phyloP scores from a whole-genome alignment of 176 grass and related monocot species.

The Bonia amplexicaulis region DNA sequence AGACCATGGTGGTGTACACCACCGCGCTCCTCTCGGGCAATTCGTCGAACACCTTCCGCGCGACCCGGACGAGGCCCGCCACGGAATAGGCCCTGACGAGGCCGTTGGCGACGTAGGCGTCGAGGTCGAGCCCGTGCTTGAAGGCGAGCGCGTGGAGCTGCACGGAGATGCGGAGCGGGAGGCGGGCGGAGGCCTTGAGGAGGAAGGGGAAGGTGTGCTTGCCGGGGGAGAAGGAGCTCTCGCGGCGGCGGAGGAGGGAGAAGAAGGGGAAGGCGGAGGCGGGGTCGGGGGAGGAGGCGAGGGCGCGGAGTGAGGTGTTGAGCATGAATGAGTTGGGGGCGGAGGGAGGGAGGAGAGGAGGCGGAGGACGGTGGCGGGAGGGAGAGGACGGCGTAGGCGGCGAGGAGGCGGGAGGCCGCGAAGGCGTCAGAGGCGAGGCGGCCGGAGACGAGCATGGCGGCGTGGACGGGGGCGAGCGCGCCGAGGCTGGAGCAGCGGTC shows the following conservation, averaged over 20 bases:
- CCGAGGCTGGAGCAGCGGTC: constrained; percentile 18
- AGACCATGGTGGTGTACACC: constrained; percentile 46
- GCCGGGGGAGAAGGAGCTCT: neutral
- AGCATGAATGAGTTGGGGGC: constrained; percentile 41
- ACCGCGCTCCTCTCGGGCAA: neutral
- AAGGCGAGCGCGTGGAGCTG: constrained; percentile 45
- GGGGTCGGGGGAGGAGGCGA: constrained; percentile 28
- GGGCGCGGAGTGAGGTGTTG: constrained; percentile 41
- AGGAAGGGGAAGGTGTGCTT: constrained; percentile 50
- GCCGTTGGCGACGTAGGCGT: constrained; percentile 41
- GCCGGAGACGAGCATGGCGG: constrained; percentile 43
- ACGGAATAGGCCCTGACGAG: constrained; percentile 33
- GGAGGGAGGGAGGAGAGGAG: constrained; percentile 29
- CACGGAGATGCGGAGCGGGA: neutral
- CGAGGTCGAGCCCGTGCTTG: constrained; percentile 20
- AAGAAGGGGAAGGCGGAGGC: constrained; percentile 26
- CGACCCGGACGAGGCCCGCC: neutral
- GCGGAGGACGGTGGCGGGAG: constrained; percentile 12
- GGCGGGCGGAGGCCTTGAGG: constrained; percentile 38
- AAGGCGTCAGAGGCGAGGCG: constrained; percentile 38
- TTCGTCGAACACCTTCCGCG: constrained; percentile 41
- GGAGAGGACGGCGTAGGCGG: constrained; percentile 29
- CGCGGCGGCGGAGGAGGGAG: neutral
- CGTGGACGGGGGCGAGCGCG: constrained; percentile 34
- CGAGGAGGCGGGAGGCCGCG: constrained; percentile 40